phyloP scores from a whole-genome alignment of 2,329 filamentous ascomycete species.

The Periconia digitata region DNA sequence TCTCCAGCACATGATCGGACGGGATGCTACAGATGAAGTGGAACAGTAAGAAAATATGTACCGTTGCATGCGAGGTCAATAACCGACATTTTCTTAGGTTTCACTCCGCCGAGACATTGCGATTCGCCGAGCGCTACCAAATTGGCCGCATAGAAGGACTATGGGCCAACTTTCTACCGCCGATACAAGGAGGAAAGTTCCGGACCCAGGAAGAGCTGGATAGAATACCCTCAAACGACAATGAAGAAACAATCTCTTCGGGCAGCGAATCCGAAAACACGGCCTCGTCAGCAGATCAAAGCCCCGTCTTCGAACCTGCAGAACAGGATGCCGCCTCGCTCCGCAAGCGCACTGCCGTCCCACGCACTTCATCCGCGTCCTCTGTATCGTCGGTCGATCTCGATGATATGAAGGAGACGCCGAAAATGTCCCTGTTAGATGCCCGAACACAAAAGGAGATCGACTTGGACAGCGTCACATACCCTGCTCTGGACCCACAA shows the following conservation, averaged over 20 bases:
- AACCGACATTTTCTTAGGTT: constrained; percentile 55
- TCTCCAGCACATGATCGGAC: constrained; percentile 89
- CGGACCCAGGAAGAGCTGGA: constrained; percentile 52
- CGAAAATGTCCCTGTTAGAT: constrained; percentile 67
- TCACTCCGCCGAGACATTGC: constrained; percentile 76
- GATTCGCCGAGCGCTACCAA: constrained; percentile 77
- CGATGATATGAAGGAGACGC: constrained; percentile 36
- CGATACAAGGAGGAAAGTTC: constrained; percentile 86
- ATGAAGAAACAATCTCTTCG: constrained; percentile 19
- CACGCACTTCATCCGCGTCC: constrained; percentile 56
- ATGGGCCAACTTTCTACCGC: constrained; percentile 88
- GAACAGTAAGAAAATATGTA: constrained; percentile 66
- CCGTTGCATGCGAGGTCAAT: neutral
- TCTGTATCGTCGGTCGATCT: constrained; percentile 59
- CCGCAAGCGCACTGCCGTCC: constrained; percentile 40
- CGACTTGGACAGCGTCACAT: constrained; percentile 73
- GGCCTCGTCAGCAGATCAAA: constrained; percentile 57
- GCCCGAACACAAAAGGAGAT: constrained; percentile 74
- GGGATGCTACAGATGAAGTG: constrained; percentile 93
- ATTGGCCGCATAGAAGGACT: constrained; percentile 78
- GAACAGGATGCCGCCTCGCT: constrained; percentile 40
- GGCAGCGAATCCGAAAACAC: constrained; percentile 31
- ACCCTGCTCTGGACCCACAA: constrained; percentile 72
- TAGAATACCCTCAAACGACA: constrained; percentile 39
- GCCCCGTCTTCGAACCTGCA: constrained; percentile 60